Evolutionary conservation across 2,329 filamentous ascomycete species (phyloP).

Genomic region (Trichoderma sp.): DNA sequence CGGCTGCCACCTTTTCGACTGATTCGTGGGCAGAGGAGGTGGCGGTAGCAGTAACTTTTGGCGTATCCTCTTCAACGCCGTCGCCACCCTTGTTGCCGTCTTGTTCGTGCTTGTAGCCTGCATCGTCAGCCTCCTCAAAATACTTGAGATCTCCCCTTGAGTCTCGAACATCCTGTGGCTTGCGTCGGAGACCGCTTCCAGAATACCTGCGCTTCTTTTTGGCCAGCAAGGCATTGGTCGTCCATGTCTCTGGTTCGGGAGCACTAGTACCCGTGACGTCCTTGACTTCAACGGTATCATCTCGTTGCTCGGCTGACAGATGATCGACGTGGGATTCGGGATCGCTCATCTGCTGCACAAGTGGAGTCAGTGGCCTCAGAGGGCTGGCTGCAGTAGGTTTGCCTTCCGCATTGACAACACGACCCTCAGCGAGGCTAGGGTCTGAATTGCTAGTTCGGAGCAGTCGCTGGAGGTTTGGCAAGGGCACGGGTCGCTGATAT

Average conservation of each 20-base stretch:
- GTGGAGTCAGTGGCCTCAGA: not conserved
- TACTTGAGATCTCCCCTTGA: conserved; percentile 79
- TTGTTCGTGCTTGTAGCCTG: conserved; percentile 63
- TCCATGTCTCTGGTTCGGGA: conserved; percentile 57
- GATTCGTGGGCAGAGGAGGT: not conserved
- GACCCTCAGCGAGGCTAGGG: conserved; percentile 33
- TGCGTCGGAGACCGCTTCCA: conserved; percentile 73
- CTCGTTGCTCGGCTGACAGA: conserved; percentile 30
- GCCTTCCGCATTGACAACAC: not conserved
- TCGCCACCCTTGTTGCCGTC: conserved; percentile 5
- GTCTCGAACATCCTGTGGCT: conserved; percentile 68
- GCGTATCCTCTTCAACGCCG: not conserved
- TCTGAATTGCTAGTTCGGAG: conserved; percentile 41
- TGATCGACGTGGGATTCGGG: conserved; percentile 29
- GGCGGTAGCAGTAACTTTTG: not conserved
- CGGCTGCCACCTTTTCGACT: not conserved
- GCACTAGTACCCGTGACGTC: conserved; percentile 63
- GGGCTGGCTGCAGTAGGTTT: conserved; percentile 2
- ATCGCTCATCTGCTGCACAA: conserved; percentile 29
- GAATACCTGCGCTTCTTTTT: conserved; percentile 74
- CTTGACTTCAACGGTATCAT: conserved; percentile 41
- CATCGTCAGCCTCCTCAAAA: conserved; percentile 84
- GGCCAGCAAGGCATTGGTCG: conserved; percentile 37
- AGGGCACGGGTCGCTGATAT: conserved; percentile 63
- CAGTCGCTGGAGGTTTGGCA: conserved; percentile 45